A percentile compares a stretch with the other conserved stretches of the same genome.
phyloP scores from a whole-genome alignment of 2,329 filamentous ascomycete species.

The Epichloe hybrida region DNA sequence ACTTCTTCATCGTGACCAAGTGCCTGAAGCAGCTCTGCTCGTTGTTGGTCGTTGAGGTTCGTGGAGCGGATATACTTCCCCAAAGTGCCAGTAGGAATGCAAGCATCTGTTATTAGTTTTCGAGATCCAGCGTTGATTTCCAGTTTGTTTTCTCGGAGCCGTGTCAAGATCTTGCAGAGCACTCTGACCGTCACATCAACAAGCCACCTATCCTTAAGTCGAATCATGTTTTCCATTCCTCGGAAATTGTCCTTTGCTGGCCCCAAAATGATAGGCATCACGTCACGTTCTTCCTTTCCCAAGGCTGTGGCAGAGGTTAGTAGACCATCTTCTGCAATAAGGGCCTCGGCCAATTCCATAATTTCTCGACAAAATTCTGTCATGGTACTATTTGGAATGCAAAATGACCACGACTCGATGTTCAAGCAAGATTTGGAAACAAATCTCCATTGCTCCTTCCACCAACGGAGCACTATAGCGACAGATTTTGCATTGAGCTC shows the following conservation, averaged over 20 bases:
- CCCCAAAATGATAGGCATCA: constrained; percentile 25
- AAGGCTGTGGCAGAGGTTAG: constrained; percentile 51
- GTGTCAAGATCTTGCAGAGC: constrained; percentile 69
- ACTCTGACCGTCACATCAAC: constrained; percentile 70
- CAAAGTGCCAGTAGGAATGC: constrained; percentile 40
- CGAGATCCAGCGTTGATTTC: constrained; percentile 49
- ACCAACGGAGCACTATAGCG: constrained; percentile 59
- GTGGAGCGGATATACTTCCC: constrained; percentile 52
- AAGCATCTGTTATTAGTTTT: constrained; percentile 51
- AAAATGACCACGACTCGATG: constrained; percentile 72
- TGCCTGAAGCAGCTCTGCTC: constrained; percentile 62
- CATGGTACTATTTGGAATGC: constrained; percentile 65
- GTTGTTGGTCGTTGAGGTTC: constrained; percentile 69
- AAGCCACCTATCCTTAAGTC: constrained; percentile 77
- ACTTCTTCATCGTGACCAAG: constrained; percentile 45
- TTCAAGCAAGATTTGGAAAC: constrained; percentile 69
- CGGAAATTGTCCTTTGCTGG: constrained; percentile 37
- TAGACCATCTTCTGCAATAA: constrained; percentile 75
- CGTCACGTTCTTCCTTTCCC: constrained; percentile 22
- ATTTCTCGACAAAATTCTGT: constrained; percentile 87
- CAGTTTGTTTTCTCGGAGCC: constrained; percentile 65
- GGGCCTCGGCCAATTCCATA: constrained; percentile 80
- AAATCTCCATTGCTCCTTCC: constrained; percentile 72
- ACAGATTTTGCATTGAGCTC: constrained; percentile 46
- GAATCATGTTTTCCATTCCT: constrained; percentile 75